Evolutionary conservation across 306 rosid species (phyloP), one percentile per base, ranked within the genome.

Genomic region (Parietaria judaica): DNA sequence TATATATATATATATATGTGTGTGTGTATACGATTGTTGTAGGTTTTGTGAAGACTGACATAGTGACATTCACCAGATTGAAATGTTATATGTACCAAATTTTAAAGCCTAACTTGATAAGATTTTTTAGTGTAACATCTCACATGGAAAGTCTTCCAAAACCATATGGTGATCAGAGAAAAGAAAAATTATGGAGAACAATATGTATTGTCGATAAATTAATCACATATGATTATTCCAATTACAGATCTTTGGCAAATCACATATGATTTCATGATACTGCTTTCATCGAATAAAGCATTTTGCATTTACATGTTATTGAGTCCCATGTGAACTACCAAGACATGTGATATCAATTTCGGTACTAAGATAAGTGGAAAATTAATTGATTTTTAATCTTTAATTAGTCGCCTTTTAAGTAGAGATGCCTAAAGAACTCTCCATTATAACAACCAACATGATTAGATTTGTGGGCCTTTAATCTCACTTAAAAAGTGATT

Each of bases 391-490:
- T 60, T 73, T 73, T 68, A 64, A 66, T 76, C 69, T 78, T 72
- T 72, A 76, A 72, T 70, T 54, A 77, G 70, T 71, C 51, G 76
- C 76, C 76, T 76, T 84, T 78, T 56, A 70, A 71, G 55, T 61
- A 62, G 45, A 41, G 71, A 75, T 58, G 62, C 70, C 64, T 69
- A 84, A 81, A 74, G 75, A 60, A 61, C 44, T 68, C 31, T 34
- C 83, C 89, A 74, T 80, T 79, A 73, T 81, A 87, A 87, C 94
- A 76, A 83, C 95, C 90, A 87, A 68, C 90, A 90, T 51, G 97
- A 90, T 90, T 87, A 77, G 85, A 83, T 76, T 35, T 74, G 86
- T 84, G 94, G 86, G 81, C 94, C 91, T 76, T 80, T 38, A 60
- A 67, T 48, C 68, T 58, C 54, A 63, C 59, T 15, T 51, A 56